phyloP scores from a whole-genome alignment of 176 grass and related monocot species.

The Eragrostis nindensis region DNA sequence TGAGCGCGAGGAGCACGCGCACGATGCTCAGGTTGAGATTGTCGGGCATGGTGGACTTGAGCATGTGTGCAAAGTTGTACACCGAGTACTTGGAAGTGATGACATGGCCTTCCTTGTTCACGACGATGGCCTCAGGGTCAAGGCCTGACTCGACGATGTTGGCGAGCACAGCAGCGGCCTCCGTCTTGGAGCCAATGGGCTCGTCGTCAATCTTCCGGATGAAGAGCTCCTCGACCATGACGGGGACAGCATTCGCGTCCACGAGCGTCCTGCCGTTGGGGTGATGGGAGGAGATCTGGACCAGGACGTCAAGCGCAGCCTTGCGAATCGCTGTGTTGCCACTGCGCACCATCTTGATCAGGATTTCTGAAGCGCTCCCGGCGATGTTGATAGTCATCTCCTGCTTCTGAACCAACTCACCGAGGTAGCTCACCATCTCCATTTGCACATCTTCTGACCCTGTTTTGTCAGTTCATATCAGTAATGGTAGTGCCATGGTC shows the following conservation, averaged over 20 bases:
- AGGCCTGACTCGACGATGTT: constrained; percentile 71
- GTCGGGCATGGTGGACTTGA: constrained; percentile 66
- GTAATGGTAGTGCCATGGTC: constrained; percentile 7
- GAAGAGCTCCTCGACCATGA: constrained; percentile 81
- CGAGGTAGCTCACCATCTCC: constrained; percentile 92
- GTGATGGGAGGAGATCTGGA: constrained; percentile 81
- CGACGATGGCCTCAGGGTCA: constrained; percentile 52
- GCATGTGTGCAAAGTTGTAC: constrained; percentile 89
- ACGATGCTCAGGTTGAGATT: constrained; percentile 69
- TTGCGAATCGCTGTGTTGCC: constrained; percentile 56
- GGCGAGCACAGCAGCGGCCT: constrained; percentile 67
- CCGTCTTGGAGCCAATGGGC: constrained; percentile 59
- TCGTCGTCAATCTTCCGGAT: constrained; percentile 63
- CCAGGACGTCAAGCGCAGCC: constrained; percentile 69
- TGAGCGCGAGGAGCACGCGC: constrained; percentile 66
- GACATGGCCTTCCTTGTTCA: constrained; percentile 91
- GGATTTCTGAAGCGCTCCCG: constrained; percentile 55
- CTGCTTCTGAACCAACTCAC: constrained; percentile 75
- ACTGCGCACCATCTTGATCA: constrained; percentile 77
- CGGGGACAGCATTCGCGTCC: constrained; percentile 49
- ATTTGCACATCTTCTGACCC: constrained; percentile 84
- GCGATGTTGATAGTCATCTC: constrained; percentile 79
- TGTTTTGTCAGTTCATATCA: constrained; percentile 50
- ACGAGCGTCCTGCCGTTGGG: constrained; percentile 63
- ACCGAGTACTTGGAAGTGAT: constrained; percentile 88